Conservation (phyloP, 1,139 yeast genomes). For the Ogataea hybrid region DNA sequence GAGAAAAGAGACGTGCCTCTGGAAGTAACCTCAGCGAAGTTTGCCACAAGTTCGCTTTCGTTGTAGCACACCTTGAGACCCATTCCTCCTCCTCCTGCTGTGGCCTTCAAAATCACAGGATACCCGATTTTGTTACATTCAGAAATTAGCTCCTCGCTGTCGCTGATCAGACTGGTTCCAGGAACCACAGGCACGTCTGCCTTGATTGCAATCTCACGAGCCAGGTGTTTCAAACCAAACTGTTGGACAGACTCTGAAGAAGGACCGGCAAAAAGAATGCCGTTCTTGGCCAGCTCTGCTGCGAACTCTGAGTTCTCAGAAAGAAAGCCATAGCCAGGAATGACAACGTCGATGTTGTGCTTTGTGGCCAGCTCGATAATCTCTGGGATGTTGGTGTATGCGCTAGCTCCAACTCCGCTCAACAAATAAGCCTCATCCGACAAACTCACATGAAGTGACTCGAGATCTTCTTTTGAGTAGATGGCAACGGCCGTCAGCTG, state of each 20-base stretch:
- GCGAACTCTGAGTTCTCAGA: constrained; percentile 46
- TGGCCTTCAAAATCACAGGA: constrained; percentile 48
- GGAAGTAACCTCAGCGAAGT: constrained; percentile 40
- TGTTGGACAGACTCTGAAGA: constrained; percentile 37
- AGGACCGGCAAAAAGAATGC: constrained; percentile 47
- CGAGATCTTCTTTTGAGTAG: constrained; percentile 43
- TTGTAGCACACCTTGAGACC: constrained; percentile 43
- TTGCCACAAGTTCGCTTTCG: constrained; percentile 35
- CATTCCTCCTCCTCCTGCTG: constrained; percentile 56
- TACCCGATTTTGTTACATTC: constrained; percentile 42
- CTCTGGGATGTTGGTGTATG: constrained; percentile 43
- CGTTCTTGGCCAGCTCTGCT: constrained; percentile 35
- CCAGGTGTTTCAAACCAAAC: constrained; percentile 39
- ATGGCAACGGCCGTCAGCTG: constrained; percentile 38
- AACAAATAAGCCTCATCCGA: constrained; percentile 38
- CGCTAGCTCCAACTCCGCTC: constrained; percentile 40
- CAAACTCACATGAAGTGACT: constrained; percentile 39
- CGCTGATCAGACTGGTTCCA: constrained; percentile 42
- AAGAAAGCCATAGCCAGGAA: constrained; percentile 48
- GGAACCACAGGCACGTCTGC: constrained; percentile 47
- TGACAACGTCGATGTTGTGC: constrained; percentile 40
- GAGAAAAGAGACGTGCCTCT: constrained; percentile 43
- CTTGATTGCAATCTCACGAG: constrained; percentile 34
- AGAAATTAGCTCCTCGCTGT: constrained; percentile 32
- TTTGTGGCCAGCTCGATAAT: constrained; percentile 40